A percentile compares a stretch with the other conserved stretches of the same genome.
These are phyloP conservation scores for Barnettozyma populi DNA, from an alignment of 805 yeast genomes.

Conservation along the genomic window DNA sequence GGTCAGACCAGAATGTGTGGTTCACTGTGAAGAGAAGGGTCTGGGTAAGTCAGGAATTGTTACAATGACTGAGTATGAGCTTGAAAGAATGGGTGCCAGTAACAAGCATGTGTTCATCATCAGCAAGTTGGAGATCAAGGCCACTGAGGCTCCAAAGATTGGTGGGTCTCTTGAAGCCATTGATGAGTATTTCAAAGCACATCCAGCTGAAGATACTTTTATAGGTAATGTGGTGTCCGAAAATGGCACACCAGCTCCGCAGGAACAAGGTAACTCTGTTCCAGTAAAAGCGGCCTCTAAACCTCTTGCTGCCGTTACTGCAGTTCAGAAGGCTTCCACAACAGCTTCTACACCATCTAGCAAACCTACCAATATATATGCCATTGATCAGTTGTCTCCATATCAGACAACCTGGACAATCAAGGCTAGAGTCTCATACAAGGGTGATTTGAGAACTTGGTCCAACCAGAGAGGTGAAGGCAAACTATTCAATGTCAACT, in stretches of 20 bases:
- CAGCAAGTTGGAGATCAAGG: constrained; percentile 22
- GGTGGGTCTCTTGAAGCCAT: constrained; percentile 37
- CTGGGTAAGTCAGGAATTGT: constrained; percentile 41
- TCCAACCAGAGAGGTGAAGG: constrained; percentile 85
- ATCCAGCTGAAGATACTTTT: constrained; percentile 47
- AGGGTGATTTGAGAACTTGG: constrained; percentile 86
- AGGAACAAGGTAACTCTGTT: not conserved
- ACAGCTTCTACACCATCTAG: constrained; percentile 9
- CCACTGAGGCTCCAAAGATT: constrained; percentile 33
- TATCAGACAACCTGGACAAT: constrained; percentile 89
- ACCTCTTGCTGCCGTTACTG: not conserved
- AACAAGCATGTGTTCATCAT: constrained; percentile 28
- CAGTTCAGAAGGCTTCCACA: not conserved
- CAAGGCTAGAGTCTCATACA: constrained; percentile 85
- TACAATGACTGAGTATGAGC: constrained; percentile 35
- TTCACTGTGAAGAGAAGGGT: constrained; percentile 39
- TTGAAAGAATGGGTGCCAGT: constrained; percentile 34
- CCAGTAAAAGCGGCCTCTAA: not conserved
- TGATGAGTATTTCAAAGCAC: constrained; percentile 52
- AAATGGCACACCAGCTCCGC: constrained; percentile 3
- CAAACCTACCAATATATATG: constrained; percentile 43
- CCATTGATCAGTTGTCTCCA: constrained; percentile 87
- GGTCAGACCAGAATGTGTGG: constrained; percentile 44
- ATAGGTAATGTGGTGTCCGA: constrained; percentile 9
- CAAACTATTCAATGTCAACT: constrained; percentile 78